phyloP scores from a whole-genome alignment of 352 stramenopile genomes.

The Peronospora belbahrii region DNA sequence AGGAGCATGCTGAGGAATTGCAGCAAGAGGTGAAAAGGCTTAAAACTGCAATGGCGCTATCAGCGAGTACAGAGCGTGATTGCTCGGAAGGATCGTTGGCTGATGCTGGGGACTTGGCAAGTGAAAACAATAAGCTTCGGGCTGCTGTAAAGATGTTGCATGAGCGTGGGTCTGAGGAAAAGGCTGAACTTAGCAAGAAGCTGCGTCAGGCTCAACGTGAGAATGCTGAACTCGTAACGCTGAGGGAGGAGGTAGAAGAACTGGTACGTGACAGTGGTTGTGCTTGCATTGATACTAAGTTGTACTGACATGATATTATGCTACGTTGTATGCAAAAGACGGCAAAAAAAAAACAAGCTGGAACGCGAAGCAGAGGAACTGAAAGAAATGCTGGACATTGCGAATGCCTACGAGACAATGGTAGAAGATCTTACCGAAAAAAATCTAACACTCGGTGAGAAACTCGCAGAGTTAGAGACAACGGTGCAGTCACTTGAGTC shows the following conservation, averaged over 20 bases:
- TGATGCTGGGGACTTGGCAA: slow-evolving; percentile 37
- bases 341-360: slow-evolving; percentile 41
- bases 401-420: slow-evolving; percentile 84
- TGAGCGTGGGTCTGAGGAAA: slow-evolving; percentile 69
- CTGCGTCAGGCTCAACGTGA: slow-evolving; percentile 68
- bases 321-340: slow-evolving; percentile 20
- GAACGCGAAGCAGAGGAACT: slow-evolving; percentile 73
- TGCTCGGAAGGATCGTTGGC: slow-evolving; percentile 20
- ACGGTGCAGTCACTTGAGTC: slow-evolving; percentile 69
- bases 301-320: slow-evolving; percentile 2
- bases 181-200: slow-evolving; percentile 74
- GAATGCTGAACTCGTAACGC: slow-evolving; percentile 47
- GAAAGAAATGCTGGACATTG: slow-evolving; percentile 81
- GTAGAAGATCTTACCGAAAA: slow-evolving; percentile 86
- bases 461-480: slow-evolving; percentile 65
- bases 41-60: slow-evolving; percentile 51
- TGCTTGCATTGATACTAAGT: neutral
- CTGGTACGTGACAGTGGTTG: slow-evolving; percentile 29
- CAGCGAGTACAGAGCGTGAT: slow-evolving; percentile 33
- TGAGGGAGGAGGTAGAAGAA: slow-evolving; percentile 69
- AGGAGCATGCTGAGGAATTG: slow-evolving; percentile 73
- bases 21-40: slow-evolving; percentile 68
- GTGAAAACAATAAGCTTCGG: slow-evolving; percentile 83
- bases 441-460: slow-evolving; percentile 77
- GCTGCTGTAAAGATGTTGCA: slow-evolving; percentile 77